These are phyloP conservation scores for Lodderomyces parapsilosis DNA, from an alignment of 1,139 yeast species.

Conservation along the genomic window DNA sequence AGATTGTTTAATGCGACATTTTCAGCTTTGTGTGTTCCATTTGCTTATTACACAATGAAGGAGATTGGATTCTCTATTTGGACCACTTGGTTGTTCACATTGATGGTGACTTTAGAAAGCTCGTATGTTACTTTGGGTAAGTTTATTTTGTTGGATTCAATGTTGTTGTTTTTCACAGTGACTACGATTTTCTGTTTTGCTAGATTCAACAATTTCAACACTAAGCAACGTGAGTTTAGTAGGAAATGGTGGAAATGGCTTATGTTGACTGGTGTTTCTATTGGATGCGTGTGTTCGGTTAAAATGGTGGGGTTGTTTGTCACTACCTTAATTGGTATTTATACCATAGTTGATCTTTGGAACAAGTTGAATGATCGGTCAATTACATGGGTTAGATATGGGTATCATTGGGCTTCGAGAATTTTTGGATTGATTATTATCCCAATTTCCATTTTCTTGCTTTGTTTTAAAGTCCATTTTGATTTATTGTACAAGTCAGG, in stretches of 20 bases:
- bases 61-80: constrained; percentile 79
- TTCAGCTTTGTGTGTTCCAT: constrained; percentile 86
- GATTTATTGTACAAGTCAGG: constrained; percentile 73
- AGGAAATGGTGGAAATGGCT: constrained; percentile 97
- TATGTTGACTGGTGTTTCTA: constrained; percentile 65
- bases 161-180: constrained; percentile 89
- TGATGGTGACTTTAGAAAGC: constrained; percentile 83
- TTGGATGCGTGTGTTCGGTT: constrained; percentile 80
- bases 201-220: constrained; percentile 74
- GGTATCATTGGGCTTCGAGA: constrained; percentile 67
- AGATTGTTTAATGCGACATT: constrained; percentile 90
- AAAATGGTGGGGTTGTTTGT: constrained; percentile 84
- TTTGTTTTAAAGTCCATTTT: constrained; percentile 72
- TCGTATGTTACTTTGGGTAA: constrained; percentile 88
- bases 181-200: constrained; percentile 76
- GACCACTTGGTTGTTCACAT: constrained; percentile 84
- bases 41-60: constrained; percentile 90
- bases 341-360: constrained; percentile 76
- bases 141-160: constrained; percentile 92
- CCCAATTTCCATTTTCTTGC: constrained; percentile 61
- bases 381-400: constrained; percentile 49
- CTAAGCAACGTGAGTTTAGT: constrained; percentile 51
- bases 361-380: constrained; percentile 58
- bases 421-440: constrained; percentile 56
- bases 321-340: constrained; percentile 72